These are phyloP conservation scores for Lipomyces anomalus DNA, from an alignment of 805 yeast species.

Conservation along the genomic window DNA sequence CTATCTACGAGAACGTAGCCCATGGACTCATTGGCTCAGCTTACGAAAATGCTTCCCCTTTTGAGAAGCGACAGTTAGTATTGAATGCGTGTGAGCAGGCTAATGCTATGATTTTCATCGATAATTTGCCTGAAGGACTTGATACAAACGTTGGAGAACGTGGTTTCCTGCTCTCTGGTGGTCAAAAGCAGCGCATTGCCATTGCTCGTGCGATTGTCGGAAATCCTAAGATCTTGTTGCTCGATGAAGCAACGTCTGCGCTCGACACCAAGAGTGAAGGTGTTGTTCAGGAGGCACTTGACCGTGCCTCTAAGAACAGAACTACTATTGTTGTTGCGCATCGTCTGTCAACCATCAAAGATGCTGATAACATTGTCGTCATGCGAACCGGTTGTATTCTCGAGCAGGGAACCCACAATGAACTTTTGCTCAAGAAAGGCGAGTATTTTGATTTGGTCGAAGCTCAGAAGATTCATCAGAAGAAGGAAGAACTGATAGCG, in stretches of 20 bases:
- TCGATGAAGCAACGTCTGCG: conserved; percentile 67
- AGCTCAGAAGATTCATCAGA: conserved; percentile 32
- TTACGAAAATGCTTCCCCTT: conserved; percentile 33
- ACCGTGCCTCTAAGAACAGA: conserved; percentile 27
- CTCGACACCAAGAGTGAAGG: conserved; percentile 58
- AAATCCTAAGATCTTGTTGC: conserved; percentile 48
- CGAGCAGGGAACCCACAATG: conserved; percentile 41
- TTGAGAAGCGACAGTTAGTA: conserved; percentile 36
- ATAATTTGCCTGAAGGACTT: conserved; percentile 47
- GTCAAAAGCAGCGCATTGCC: conserved; percentile 60
- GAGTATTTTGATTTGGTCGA: conserved; percentile 34
- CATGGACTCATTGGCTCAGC: conserved; percentile 52
- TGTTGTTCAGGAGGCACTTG: conserved; percentile 49
- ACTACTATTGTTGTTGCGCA: conserved; percentile 85
- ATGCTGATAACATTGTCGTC: conserved; percentile 52
- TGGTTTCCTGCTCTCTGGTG: conserved; percentile 58
- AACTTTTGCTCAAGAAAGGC: conserved; percentile 32
- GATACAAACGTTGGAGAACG: conserved; percentile 51
- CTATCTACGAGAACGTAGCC: conserved; percentile 71
- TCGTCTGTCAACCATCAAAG: conserved; percentile 75
- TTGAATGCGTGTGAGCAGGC: conserved; percentile 46
- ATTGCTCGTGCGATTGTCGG: conserved; percentile 55
- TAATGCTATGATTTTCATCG: conserved; percentile 47
- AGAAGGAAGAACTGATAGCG: too few species aligned
- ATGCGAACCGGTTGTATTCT: conserved; percentile 47